A percentile compares a stretch with the other conserved stretches of the same genome.
Conservation (phyloP, 2,329 filamentous ascomycete genomes). For the Colletotrichum agaves region DNA sequence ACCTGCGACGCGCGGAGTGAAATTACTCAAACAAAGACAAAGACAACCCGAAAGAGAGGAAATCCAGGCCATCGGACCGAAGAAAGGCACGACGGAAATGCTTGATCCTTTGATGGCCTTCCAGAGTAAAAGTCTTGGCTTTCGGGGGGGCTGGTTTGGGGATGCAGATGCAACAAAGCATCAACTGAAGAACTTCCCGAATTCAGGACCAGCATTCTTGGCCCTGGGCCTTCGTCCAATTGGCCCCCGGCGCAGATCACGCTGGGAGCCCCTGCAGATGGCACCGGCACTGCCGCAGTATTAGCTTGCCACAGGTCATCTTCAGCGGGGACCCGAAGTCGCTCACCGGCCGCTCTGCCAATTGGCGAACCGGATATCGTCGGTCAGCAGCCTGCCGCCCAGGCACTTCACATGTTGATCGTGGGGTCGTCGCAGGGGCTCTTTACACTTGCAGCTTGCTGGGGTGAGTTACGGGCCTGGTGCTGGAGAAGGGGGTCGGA, state of each 20-base stretch:
- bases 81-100: not conserved
- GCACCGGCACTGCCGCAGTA: slow-evolving; percentile 24
- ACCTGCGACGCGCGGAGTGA: slow-evolving; percentile 3
- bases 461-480: not conserved
- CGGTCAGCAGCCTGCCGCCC: not conserved
- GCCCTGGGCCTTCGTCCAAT: not conserved
- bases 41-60: not conserved
- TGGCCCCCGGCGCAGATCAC: slow-evolving; percentile 29
- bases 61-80: not conserved
- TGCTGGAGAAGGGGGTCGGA: slow-evolving; percentile 8
- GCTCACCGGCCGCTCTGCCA: not conserved
- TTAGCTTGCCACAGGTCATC: not conserved
- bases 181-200: not conserved
- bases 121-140: slow-evolving; percentile 7
- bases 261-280: slow-evolving; percentile 12
- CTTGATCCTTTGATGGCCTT: not conserved
- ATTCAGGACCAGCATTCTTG: not conserved
- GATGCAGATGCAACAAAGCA: slow-evolving; percentile 11
- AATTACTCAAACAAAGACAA: not conserved
- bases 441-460: not conserved
- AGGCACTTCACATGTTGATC: slow-evolving; percentile 16
- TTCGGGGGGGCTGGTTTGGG: slow-evolving; percentile 7
- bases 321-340: not conserved
- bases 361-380: not conserved
- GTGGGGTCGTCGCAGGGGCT: slow-evolving; percentile 22